Evolutionary conservation across 2,329 filamentous ascomycete species (phyloP).

Genomic region (Xylariales sp.): DNA sequence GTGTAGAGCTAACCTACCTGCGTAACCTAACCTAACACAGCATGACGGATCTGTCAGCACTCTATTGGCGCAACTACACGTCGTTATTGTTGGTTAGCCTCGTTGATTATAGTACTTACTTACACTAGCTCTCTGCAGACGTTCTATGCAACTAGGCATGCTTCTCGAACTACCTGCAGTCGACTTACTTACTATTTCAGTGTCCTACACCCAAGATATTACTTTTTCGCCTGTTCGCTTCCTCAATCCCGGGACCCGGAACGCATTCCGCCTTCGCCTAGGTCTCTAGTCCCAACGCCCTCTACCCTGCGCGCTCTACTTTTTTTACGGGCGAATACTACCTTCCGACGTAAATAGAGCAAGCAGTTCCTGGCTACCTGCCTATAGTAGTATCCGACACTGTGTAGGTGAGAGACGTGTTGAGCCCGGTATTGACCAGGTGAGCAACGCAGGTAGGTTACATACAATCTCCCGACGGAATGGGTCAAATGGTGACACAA

Average conservation of each 20-base stretch:
- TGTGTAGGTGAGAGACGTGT: background rate
- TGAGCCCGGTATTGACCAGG: conserved; percentile 10
- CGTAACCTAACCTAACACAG: background rate
- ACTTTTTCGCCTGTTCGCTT: conserved; percentile 12
- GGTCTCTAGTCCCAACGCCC: conserved; percentile 3
- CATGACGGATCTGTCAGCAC: conserved; percentile 26
- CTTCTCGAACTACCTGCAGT: background rate
- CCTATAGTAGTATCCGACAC: background rate
- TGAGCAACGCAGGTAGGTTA: conserved; percentile 11
- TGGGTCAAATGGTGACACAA: conserved; percentile 29
- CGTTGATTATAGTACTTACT: background rate
- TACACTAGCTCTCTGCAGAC: too few species aligned
- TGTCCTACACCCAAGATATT: background rate
- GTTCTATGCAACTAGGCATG: background rate
- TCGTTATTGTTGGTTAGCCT: background rate
- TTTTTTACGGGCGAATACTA: conserved; percentile 26
- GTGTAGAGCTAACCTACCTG: too few species aligned
- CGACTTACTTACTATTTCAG: conserved; percentile 5
- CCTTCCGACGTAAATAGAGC: conserved; percentile 24
- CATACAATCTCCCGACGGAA: conserved; percentile 23
- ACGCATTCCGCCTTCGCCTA: conserved; percentile 23
- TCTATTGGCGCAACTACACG: conserved; percentile 26
- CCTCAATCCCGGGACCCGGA: conserved; percentile 28
- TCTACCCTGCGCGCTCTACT: background rate
- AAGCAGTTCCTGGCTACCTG: background rate